A percentile compares a stretch with the other conserved stretches of the same genome.
Conservation (phyloP, 805 yeast species). For the Cyberlindnera mississippiensis region DNA sequence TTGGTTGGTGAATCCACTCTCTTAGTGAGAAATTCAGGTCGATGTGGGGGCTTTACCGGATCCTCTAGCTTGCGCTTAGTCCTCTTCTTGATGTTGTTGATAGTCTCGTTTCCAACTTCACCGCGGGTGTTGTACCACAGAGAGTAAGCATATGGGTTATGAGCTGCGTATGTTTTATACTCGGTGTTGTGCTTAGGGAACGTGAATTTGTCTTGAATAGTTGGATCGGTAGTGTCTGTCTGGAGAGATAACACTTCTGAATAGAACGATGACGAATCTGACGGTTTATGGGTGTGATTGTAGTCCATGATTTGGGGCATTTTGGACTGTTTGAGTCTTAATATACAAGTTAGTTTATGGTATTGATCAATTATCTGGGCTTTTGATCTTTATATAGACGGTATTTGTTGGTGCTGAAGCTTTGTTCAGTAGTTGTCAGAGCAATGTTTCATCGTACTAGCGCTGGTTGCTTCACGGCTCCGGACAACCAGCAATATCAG, state of each 20-base stretch:
- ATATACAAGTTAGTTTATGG: too few relatives aligned
- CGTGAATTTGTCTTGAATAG: not conserved
- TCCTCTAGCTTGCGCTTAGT: constrained; percentile 15
- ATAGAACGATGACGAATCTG: not conserved
- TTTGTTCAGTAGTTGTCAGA: constrained; percentile 4
- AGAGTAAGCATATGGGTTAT: constrained; percentile 41
- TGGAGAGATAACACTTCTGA: not conserved
- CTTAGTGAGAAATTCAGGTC: constrained; percentile 26
- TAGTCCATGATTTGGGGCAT: not conserved
- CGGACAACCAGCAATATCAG: not conserved
- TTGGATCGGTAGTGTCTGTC: constrained; percentile 1
- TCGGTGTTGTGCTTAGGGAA: not conserved
- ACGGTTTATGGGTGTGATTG: not conserved
- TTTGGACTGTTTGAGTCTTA: not conserved
- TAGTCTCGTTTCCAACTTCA: constrained; percentile 32
- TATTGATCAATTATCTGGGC: not conserved
- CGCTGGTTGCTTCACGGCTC: not conserved
- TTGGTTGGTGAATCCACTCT: constrained; percentile 36
- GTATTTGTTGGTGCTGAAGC: not conserved
- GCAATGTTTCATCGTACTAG: constrained; percentile 6
- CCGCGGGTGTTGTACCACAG: constrained; percentile 39
- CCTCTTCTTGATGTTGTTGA: constrained; percentile 28
- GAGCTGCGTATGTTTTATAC: constrained; percentile 1
- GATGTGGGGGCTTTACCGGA: constrained; percentile 19
- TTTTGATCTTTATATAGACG: not conserved